phyloP scores from a whole-genome alignment of 1,139 yeast species.

The Candida anutae region DNA sequence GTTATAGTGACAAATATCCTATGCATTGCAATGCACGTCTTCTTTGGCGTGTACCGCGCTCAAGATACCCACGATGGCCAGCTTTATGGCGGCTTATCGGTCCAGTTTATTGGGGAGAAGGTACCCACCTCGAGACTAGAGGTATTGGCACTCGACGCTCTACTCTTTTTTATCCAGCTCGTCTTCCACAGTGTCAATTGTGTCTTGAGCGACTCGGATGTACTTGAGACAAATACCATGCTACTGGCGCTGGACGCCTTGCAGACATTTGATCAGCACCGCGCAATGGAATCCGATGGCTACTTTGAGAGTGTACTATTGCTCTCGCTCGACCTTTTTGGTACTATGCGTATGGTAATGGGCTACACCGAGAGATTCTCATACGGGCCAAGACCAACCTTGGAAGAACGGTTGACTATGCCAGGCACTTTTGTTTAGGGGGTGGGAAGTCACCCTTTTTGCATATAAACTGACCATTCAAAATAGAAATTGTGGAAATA shows the following conservation, averaged over 20 bases:
- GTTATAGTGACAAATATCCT: slow-evolving; percentile 18
- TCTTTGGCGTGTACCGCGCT: slow-evolving; percentile 19
- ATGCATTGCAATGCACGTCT: slow-evolving; percentile 20
- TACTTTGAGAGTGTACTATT: slow-evolving; percentile 33
- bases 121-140: slow-evolving; percentile 19
- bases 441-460: too few relatives aligned
- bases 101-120: slow-evolving; percentile 38
- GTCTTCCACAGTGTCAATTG: slow-evolving; percentile 27
- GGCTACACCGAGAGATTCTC: not conserved
- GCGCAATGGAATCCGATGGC: slow-evolving; percentile 24
- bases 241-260: too few relatives aligned
- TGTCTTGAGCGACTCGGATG: slow-evolving; percentile 22
- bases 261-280: slow-evolving; percentile 2
- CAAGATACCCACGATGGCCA: slow-evolving; percentile 11
- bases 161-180: slow-evolving; percentile 21
- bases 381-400: too few relatives aligned
- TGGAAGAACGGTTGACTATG: too few relatives aligned
- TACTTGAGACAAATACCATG: slow-evolving; percentile 16
- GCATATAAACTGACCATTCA: too few relatives aligned
- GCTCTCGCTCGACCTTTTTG: slow-evolving; percentile 15
- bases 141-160: slow-evolving; percentile 20
- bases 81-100: slow-evolving; percentile 28
- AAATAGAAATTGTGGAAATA: too few relatives aligned
- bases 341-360: slow-evolving; percentile 1
- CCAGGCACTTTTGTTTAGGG: too few relatives aligned